Percentiles rank a stretch among this genome's conserved stretches.
Evolutionary conservation across 768 basidiomycete species (phyloP).

Genomic region (Hygrophorus pudorinus): DNA sequence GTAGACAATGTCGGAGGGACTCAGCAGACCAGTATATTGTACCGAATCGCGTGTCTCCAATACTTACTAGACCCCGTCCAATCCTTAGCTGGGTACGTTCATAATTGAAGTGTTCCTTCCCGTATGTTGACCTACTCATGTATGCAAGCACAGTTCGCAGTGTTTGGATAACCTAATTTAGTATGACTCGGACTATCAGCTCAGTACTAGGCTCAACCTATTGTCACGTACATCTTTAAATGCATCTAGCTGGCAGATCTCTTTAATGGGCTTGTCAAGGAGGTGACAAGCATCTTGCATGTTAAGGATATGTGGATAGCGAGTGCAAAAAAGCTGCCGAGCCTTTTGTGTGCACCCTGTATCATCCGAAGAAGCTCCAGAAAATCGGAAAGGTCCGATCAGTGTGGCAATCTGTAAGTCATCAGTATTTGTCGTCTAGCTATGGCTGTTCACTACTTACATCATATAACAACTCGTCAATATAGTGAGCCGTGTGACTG

Average conservation of each 20-base stretch:
- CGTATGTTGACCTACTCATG: no score
- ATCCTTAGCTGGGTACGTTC: no score
- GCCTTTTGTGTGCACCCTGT: conserved; percentile 13
- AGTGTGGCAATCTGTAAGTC: conserved; percentile 9
- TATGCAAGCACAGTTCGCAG: no score
- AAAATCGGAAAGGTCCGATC: conserved; percentile 12
- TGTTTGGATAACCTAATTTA: no score
- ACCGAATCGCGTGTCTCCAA: no score
- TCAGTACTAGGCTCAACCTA: no score
- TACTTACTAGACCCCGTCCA: no score
- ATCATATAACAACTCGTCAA: conserved; percentile 3
- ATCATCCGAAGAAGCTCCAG: conserved; percentile 13
- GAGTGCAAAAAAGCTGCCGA: conserved; percentile 3
- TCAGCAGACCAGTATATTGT: no score
- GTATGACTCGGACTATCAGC: no score
- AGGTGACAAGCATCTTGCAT: conserved; percentile 6
- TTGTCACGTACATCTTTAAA: conserved; percentile 9
- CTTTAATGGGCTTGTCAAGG: conserved; percentile 1
- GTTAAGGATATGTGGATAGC: conserved; percentile 5
- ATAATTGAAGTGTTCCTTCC: no score
- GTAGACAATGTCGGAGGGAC: no score
- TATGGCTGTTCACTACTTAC: background rate
- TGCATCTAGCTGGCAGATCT: conserved; percentile 2
- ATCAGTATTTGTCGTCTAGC: background rate
- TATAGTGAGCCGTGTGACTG: conserved; percentile 10